Conservation (phyloP, 2,329 filamentous ascomycete genomes). For the Aspergillus luchuensis region DNA sequence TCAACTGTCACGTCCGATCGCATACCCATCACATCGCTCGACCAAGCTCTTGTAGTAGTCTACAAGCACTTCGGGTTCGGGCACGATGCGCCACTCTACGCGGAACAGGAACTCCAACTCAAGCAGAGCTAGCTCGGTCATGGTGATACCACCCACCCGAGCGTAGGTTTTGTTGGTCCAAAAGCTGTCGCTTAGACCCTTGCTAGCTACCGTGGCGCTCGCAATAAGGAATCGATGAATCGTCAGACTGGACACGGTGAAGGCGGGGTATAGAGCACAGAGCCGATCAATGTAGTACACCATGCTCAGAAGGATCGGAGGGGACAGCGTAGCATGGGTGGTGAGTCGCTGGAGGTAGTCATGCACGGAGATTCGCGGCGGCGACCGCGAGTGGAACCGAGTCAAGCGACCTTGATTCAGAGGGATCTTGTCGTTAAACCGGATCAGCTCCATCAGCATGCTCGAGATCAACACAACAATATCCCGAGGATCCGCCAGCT, state of each 20-base stretch:
- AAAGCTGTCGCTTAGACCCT: constrained; percentile 93
- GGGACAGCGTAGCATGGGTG: constrained; percentile 88
- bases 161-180: constrained; percentile 99
- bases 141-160: constrained; percentile 85
- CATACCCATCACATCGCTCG: constrained; percentile 63
- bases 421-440: constrained; percentile 85
- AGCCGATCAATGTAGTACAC: constrained; percentile 98
- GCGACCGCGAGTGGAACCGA: constrained; percentile 86
- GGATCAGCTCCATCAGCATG: constrained; percentile 93
- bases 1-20: constrained; percentile 47
- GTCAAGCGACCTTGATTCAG: constrained; percentile 84
- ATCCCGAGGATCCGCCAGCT: constrained; percentile 78
- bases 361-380: constrained; percentile 88
- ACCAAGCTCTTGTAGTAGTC: constrained; percentile 92
- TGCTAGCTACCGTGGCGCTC: constrained; percentile 90
- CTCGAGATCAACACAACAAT: constrained; percentile 88
- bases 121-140: constrained; percentile 84
- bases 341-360: constrained; percentile 93
- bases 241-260: constrained; percentile 93
- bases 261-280: constrained; percentile 87
- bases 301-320: constrained; percentile 95
- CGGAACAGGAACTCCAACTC: constrained; percentile 91
- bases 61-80: constrained; percentile 87
- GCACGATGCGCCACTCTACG: constrained; percentile 96
- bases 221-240: constrained; percentile 97